Conservation (phyloP, 768 basidiomycete species). For the Suillus placidus region DNA sequence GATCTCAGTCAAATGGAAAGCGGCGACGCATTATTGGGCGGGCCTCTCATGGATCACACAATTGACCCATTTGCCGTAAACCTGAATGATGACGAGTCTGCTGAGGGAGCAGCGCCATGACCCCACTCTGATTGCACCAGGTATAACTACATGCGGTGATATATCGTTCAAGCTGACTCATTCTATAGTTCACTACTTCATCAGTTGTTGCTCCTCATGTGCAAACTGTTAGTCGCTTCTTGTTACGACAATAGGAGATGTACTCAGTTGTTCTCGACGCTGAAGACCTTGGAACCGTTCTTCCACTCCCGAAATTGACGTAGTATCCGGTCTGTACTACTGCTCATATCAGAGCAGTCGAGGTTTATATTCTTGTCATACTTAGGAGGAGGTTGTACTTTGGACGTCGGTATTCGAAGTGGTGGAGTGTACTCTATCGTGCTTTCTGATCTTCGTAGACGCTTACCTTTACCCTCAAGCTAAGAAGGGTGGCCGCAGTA, state of each 20-base stretch:
- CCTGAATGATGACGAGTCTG: background rate
- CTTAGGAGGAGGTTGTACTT: background rate
- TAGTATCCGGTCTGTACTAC: background rate
- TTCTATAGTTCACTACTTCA: background rate
- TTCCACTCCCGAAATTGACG: background rate
- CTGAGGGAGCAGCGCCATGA: background rate
- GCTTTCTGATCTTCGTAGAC: background rate
- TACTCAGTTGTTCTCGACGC: background rate
- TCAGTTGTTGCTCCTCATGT: background rate
- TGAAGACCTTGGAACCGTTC: background rate
- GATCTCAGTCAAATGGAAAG: constrained; percentile 60
- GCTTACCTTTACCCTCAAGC: background rate
- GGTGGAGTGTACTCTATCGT: background rate
- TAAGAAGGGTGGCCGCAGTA: background rate
- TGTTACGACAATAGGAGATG: background rate
- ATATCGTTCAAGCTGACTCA: background rate
- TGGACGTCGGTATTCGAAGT: background rate
- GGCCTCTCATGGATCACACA: constrained; percentile 58
- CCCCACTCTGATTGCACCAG: background rate
- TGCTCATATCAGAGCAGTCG: background rate
- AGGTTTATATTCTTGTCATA: background rate
- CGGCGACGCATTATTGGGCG: constrained; percentile 58
- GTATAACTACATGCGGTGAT: background rate
- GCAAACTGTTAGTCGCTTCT: background rate
- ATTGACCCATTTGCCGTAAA: constrained; percentile 58